Evolutionary conservation across 768 basidiomycete species (phyloP), one percentile per base, ranked within the genome.

Genomic region (Boletus insuetus): DNA sequence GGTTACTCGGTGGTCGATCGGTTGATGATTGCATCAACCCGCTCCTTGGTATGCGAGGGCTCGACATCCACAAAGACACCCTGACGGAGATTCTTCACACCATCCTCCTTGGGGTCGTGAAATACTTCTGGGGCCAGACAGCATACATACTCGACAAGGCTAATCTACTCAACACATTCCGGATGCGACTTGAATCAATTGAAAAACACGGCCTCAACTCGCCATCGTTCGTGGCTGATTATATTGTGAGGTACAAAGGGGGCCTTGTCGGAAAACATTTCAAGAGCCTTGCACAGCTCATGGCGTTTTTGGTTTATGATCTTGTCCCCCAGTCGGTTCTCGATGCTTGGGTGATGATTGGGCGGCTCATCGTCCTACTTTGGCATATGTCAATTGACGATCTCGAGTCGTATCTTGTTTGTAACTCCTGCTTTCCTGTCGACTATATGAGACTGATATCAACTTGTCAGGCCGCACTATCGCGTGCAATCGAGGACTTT

Each of bases 341-440:
- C 19, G 11, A 50, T 8, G 56, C 72, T 0, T 74, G 69, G 39
- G 68, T 67, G 11, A 63, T 73, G 0, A 59, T 74, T 16, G 74
- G 74, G 0, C 64, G 69, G 11, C 67, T 80, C 0, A 45, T 66
- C 0, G 71, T 76, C 0, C 62, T 78, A 0, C 59, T 80, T 0
- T 81, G 79, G 80, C 58, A 76, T 11, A 68, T 70, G 0, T 67
- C 71, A 54, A 80, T 80, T n/a, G 43, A 56, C 0, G 59, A 79
- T 45, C 60, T 64, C 17, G 64, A 74, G 6, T 46, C 62, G 17
- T 80, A 79, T 58, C 19, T 74, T 5, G 68, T 74, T 34, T 8
- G 6, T 34, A 34, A 34, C 32, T 24, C 32, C 32, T 34, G 2
- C 32, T 34, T 9, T 13, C 32, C 12, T 3, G 6, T 34, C 3